Evolutionary conservation across 2,329 filamentous ascomycete species (phyloP), one percentile per base, ranked within the genome.

Genomic region (Fonsecaea monophora): DNA sequence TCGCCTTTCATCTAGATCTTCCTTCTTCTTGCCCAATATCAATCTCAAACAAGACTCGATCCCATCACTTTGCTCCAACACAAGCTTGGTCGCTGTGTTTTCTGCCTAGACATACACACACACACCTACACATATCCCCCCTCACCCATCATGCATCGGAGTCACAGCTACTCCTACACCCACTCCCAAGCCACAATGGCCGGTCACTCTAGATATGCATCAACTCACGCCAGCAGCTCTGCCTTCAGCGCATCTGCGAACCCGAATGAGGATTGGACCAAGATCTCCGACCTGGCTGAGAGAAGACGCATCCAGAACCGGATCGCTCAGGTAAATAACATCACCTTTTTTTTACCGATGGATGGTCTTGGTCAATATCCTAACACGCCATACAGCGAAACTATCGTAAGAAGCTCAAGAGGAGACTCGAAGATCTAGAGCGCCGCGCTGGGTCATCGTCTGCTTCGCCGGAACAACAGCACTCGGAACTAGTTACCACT

Each of bases 251-350:
- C 90, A 75, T 96, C 92, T 71, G 94, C 94, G 74, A 96, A 96
- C 79, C 92, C 94, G 63, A 94, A 97, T 77, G 94, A 98, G 82
- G 94, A 98, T 83, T 98, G 94, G 94, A 97, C 94, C 77, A 96
- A 97, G 87, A 97, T 98, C 78, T 96, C 94, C 65, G 94, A 98
- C 80, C 89, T 98, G 67, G 94, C 94, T 60, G 94, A 98, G 82
- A 89, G 95, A 76, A 86, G 94, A 75, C 88, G 94, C 77, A 97
- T 97, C 82, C 94, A 98, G 82, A 98, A 98, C 83, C 89, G 94
- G 74, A 97, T 98, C 85, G 94, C 94, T 73, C 94, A 98, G 64
- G 71, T 73, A 53, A 42, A 65, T 69, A 48, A 72, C 77, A 61
- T 45, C 25, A 25, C 25, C 25, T 50, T 21, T 25, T 25, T 10